A percentile compares a stretch with the other conserved stretches of the same genome.
Evolutionary conservation across 768 basidiomycete species (phyloP).

Genomic region (Boletus bicolor): DNA sequence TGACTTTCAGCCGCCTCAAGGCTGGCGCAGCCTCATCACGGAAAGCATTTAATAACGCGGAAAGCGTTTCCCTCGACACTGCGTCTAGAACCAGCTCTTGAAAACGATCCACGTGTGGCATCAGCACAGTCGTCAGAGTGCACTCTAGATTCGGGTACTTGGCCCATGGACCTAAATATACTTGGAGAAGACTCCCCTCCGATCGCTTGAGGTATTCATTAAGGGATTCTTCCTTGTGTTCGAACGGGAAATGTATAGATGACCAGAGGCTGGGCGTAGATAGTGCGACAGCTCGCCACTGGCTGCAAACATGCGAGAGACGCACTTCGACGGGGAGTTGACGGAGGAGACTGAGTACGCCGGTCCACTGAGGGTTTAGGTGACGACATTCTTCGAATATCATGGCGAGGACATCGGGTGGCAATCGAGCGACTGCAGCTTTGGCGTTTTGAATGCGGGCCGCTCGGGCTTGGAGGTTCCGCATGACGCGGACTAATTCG

Average conservation of each 20-base stretch:
- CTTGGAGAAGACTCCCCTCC: constrained; percentile 27
- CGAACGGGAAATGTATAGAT: constrained; percentile 30
- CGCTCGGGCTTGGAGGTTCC: constrained; percentile 27
- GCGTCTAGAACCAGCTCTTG: constrained; percentile 30
- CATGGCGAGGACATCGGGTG: constrained; percentile 31
- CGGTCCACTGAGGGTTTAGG: constrained; percentile 30
- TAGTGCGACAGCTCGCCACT: constrained; percentile 36
- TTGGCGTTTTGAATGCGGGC: constrained; percentile 32
- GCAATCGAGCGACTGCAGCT: constrained; percentile 29
- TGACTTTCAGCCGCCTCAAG: constrained; percentile 26
- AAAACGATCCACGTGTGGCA: constrained; percentile 31
- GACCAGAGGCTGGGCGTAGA: constrained; percentile 35
- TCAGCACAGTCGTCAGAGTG: constrained; percentile 22
- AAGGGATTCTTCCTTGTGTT: constrained; percentile 29
- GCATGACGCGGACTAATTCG: constrained; percentile 25
- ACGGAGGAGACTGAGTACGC: constrained; percentile 32
- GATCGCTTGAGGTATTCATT: constrained; percentile 34
- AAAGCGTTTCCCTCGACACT: constrained; percentile 30
- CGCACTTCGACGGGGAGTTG: constrained; percentile 34
- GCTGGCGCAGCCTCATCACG: constrained; percentile 27
- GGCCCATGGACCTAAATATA: constrained; percentile 34
- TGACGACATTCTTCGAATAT: constrained; percentile 33
- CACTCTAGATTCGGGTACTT: constrained; percentile 29
- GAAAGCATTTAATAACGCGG: constrained; percentile 21
- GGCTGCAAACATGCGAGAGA: constrained; percentile 33